These are phyloP conservation scores for Astrothelium subdiscretum DNA, from an alignment of 495 filamentous ascomycete species.

Conservation along the genomic window DNA sequence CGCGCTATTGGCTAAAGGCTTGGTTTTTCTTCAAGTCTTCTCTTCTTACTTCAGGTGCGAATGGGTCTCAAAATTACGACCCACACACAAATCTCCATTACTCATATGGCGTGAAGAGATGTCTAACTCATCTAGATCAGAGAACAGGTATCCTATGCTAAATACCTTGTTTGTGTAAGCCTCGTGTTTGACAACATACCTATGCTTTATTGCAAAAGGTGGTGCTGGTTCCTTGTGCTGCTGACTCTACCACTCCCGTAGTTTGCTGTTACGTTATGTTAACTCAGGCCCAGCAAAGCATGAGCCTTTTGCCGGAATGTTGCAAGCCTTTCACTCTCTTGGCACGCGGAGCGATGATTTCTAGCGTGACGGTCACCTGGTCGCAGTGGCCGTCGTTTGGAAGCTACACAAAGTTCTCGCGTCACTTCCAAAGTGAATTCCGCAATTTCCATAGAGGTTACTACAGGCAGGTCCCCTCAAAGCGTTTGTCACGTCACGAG, in stretches of 20 bases:
- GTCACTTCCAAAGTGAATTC: neutral
- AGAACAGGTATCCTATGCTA: too few relatives aligned
- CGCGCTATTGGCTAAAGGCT: too few relatives aligned
- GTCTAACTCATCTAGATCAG: too few relatives aligned
- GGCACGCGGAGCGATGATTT: neutral
- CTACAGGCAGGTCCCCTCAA: neutral
- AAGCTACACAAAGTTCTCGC: neutral
- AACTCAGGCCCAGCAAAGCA: neutral
- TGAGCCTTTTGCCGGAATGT: neutral
- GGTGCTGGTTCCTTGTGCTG: neutral
- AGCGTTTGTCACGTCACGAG: neutral
- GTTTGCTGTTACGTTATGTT: neutral
- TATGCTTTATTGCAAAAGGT: neutral
- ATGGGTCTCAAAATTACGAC: too few relatives aligned
- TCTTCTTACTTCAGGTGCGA: too few relatives aligned
- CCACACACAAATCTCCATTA: too few relatives aligned
- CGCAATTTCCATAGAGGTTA: neutral
- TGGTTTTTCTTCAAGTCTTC: too few relatives aligned
- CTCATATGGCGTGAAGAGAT: too few relatives aligned
- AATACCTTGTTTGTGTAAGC: too few relatives aligned
- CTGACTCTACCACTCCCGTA: neutral
- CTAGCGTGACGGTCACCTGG: neutral
- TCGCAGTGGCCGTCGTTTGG: neutral
- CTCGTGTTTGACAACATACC: too few relatives aligned
- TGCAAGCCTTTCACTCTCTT: neutral